These are phyloP conservation scores for Miscanthus sacchariflorus DNA, from an alignment of 202 grass and related monocot species.

Conservation along the genomic window DNA sequence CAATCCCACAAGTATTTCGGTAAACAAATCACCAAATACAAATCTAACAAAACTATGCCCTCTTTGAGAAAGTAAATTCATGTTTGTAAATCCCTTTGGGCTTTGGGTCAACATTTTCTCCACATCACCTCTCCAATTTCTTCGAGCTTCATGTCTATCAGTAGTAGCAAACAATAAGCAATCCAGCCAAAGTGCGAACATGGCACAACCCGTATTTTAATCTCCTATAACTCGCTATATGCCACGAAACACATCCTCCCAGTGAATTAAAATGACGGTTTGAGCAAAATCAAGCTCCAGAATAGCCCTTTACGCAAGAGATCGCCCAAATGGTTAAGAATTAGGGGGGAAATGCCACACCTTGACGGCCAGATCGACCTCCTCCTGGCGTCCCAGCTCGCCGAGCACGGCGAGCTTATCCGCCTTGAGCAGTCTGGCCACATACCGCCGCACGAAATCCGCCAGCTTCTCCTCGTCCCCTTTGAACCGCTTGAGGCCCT, in stretches of 20 bases:
- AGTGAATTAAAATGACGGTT: not conserved
- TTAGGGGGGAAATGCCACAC: slow-evolving; percentile 25
- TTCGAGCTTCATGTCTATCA: slow-evolving; percentile 14
- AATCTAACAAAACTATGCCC: not conserved
- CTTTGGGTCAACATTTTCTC: not conserved
- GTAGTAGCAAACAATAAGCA: slow-evolving; percentile 7
- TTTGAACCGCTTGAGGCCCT: slow-evolving; percentile 94
- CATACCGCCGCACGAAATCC: slow-evolving; percentile 72
- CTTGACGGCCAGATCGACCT: slow-evolving; percentile 88
- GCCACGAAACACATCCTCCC: not conserved
- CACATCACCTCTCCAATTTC: not conserved
- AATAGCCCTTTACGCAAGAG: not conserved
- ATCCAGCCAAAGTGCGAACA: not conserved
- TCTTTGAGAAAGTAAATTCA: not conserved
- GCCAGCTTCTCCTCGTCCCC: slow-evolving; percentile 75
- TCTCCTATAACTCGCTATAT: not conserved
- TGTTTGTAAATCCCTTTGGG: not conserved
- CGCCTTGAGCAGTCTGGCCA: slow-evolving; percentile 82
- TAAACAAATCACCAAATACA: not conserved
- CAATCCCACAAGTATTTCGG: not conserved
- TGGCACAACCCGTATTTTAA: not conserved
- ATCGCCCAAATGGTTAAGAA: not conserved
- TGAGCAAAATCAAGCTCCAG: not conserved
- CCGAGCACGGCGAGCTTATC: slow-evolving; percentile 87
- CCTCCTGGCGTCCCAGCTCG: slow-evolving; percentile 88